Conservation (phyloP, 176 grass and related monocot species). For the Rhynchospora pubera region DNA sequence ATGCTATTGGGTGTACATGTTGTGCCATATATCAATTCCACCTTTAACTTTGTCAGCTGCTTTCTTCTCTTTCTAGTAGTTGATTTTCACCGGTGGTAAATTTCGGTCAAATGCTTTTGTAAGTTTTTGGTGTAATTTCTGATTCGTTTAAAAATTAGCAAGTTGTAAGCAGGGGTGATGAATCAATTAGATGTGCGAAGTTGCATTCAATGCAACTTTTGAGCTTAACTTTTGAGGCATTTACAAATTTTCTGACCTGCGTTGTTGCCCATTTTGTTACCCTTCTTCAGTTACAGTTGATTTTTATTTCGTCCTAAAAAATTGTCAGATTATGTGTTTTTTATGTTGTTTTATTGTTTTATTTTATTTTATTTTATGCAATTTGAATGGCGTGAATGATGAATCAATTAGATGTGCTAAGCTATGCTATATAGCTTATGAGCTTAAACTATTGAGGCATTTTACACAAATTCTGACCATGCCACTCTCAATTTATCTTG, state of each 20-base stretch:
- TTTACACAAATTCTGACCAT: too few species aligned
- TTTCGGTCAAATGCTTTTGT: neutral
- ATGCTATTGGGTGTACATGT: slow-evolving; percentile 2
- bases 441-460: too few species aligned
- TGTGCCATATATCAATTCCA: neutral
- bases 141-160: neutral
- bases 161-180: neutral
- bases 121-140: neutral
- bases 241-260: neutral
- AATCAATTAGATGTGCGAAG: slow-evolving; percentile 21
- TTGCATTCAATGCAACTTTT: neutral
- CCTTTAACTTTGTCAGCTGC: slow-evolving; percentile 18
- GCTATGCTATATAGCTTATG: too few species aligned
- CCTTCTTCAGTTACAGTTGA: neutral
- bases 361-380: too few species aligned
- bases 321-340: too few species aligned
- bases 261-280: neutral
- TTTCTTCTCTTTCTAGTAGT: neutral
- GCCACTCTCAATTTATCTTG: too few species aligned
- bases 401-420: too few species aligned
- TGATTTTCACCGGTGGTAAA: slow-evolving; percentile 21
- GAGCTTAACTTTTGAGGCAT: slow-evolving; percentile 16
- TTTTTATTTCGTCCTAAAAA: neutral
- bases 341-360: too few species aligned
- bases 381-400: too few species aligned